Percentiles rank a stretch among this genome's conserved stretches.
Evolutionary conservation across 83 land plant genomes (phyloP).

Genomic region (Picea abies): DNA sequence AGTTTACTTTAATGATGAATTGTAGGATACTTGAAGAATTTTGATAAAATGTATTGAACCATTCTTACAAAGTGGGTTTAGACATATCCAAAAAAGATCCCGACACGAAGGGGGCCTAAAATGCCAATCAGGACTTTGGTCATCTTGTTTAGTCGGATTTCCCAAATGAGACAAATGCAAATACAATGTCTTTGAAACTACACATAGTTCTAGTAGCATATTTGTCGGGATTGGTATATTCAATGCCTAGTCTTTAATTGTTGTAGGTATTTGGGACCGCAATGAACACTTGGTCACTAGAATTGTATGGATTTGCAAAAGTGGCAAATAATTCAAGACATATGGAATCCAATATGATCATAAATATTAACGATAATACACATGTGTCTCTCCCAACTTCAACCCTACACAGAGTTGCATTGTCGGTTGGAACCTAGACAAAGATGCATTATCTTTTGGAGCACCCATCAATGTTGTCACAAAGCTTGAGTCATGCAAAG

Average conservation of each 20-base stretch:
- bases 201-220: constrained; percentile 68
- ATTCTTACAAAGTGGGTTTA: not conserved
- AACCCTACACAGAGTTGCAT: constrained; percentile 14
- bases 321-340: constrained; percentile 61
- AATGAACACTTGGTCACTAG: too few species aligned
- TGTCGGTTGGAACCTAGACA: not conserved
- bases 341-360: constrained; percentile 53
- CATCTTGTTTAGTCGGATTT: constrained; percentile 63
- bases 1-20: too few species aligned
- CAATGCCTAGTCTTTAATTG: not conserved
- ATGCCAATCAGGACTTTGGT: constrained; percentile 58
- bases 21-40: too few species aligned
- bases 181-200: constrained; percentile 70
- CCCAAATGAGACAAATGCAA: constrained; percentile 65
- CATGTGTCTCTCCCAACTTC: constrained; percentile 42
- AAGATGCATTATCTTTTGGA: not conserved
- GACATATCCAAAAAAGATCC: constrained; percentile 31
- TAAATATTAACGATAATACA: constrained; percentile 54
- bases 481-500: constrained; percentile 11
- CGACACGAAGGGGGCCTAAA: constrained; percentile 47
- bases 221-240: constrained; percentile 63
- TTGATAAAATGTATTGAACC: too few species aligned
- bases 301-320: constrained; percentile 5
- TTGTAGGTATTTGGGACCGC: constrained; percentile 22
- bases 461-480: constrained; percentile 19